Evolutionary conservation across 148 eudicot species (phyloP).

Genomic region (Camellia sinensis): DNA sequence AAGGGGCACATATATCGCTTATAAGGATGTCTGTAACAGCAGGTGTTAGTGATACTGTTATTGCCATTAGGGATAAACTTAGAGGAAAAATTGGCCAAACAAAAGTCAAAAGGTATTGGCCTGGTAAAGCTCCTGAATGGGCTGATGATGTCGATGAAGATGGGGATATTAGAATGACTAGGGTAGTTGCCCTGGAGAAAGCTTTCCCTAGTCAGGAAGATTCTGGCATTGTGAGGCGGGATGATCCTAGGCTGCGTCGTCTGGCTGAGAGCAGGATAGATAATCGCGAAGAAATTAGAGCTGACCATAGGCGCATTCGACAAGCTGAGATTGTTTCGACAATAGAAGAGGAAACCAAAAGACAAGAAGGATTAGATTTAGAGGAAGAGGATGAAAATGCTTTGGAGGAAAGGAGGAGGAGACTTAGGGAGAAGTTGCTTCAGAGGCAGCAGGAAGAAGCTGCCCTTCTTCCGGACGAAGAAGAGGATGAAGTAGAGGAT

Average conservation of each 20-base stretch:
- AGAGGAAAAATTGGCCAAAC: constrained; percentile 87
- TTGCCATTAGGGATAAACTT: constrained; percentile 77
- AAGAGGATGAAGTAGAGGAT: constrained; percentile 19
- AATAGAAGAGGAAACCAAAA: constrained; percentile 18
- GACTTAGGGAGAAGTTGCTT: constrained; percentile 20
- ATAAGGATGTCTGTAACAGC: constrained; percentile 77
- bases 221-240: constrained; percentile 7
- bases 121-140: constrained; percentile 54
- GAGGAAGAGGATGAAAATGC: constrained; percentile 22
- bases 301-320: constrained; percentile 19
- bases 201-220: constrained; percentile 19
- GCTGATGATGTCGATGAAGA: constrained; percentile 11
- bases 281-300: constrained; percentile 19
- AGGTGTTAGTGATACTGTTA: constrained; percentile 70
- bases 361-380: constrained; percentile 20
- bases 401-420: constrained; percentile 21
- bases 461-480: constrained; percentile 22
- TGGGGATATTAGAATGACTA: constrained; percentile 50
- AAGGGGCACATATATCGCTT: neutral
- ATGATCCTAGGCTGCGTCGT: constrained; percentile 19
- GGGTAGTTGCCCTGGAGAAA: constrained; percentile 63
- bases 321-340: constrained; percentile 20
- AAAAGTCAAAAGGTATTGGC: constrained; percentile 89
- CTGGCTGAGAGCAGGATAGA: constrained; percentile 21
- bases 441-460: constrained; percentile 25